Conservation (phyloP, 371 early-diverging fungal species). For the Blakeslea trispora region DNA sequence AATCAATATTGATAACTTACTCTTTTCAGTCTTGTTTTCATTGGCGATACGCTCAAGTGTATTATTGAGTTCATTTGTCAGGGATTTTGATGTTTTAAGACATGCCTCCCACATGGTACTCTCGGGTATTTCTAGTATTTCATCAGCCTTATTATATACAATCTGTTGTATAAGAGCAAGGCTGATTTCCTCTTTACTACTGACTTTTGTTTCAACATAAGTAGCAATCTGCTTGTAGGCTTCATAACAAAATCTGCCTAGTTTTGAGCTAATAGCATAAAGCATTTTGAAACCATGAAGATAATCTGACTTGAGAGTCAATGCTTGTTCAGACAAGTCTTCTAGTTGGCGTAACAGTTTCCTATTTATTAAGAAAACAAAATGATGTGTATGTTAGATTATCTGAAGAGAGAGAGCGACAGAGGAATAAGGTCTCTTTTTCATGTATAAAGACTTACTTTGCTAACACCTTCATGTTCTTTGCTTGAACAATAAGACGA, state of each 20-base stretch:
- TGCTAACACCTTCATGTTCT: slow-evolving; percentile 62
- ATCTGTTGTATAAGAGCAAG: slow-evolving; percentile 50
- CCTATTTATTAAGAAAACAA: too few relatives aligned
- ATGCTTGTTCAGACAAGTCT: slow-evolving; percentile 61
- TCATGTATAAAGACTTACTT: slow-evolving; percentile 27
- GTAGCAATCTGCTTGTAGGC: slow-evolving; percentile 33
- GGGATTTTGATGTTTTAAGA: slow-evolving; percentile 49
- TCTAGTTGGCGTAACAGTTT: slow-evolving; percentile 71
- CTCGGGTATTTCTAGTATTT: slow-evolving; percentile 56
- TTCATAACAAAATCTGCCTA: slow-evolving; percentile 52
- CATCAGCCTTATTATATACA: slow-evolving; percentile 53
- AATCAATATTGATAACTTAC: slow-evolving; percentile 21
- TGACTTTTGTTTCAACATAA: slow-evolving; percentile 36
- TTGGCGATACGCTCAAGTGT: slow-evolving; percentile 47
- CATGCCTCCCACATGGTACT: slow-evolving; percentile 67
- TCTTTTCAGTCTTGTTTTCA: slow-evolving; percentile 51
- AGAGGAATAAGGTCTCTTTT: too few relatives aligned
- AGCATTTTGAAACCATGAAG: slow-evolving; percentile 55
- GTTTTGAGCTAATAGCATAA: slow-evolving; percentile 50
- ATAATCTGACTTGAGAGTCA: slow-evolving; percentile 56
- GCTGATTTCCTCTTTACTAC: slow-evolving; percentile 48
- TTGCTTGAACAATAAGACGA: slow-evolving; percentile 58
- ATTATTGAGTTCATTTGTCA: slow-evolving; percentile 47
- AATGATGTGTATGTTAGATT: too few relatives aligned
- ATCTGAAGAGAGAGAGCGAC: too few relatives aligned